These are phyloP conservation scores for Arachnopeziza araneosa DNA, from an alignment of 2,329 filamentous ascomycete species.

Conservation along the genomic window DNA sequence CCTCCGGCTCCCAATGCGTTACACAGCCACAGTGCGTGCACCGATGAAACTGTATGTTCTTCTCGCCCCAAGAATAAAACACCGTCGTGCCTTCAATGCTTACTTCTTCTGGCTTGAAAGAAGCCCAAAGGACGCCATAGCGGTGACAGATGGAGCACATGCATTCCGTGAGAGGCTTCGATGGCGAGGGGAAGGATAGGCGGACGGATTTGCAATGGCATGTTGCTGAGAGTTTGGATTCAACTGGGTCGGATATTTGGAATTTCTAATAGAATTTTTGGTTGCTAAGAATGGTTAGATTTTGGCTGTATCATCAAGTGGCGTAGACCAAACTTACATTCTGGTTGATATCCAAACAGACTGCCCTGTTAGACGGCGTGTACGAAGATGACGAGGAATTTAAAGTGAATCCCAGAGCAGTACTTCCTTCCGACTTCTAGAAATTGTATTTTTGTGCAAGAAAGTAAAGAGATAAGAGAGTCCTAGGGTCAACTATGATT, in stretches of 20 bases:
- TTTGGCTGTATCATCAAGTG: neutral
- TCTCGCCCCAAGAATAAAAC: constrained; percentile 4
- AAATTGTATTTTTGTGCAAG: neutral
- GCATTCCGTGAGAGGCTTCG: constrained; percentile 2
- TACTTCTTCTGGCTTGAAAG: neutral
- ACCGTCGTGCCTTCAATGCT: neutral
- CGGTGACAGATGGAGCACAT: constrained; percentile 7
- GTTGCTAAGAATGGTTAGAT: neutral
- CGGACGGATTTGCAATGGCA: neutral
- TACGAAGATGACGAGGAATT: neutral
- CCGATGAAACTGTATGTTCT: constrained; percentile 3
- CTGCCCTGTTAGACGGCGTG: neutral
- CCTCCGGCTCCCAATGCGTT: constrained; percentile 2
- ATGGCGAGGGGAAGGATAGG: neutral
- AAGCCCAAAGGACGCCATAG: neutral
- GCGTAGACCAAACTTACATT: neutral
- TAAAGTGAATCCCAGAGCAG: neutral
- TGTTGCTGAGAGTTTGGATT: neutral
- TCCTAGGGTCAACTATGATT: neutral
- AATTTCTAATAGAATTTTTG: neutral
- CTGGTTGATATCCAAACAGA: neutral
- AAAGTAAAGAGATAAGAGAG: neutral
- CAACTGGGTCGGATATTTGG: neutral
- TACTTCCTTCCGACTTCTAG: neutral
- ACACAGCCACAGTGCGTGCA: constrained; percentile 5